These are phyloP conservation scores for Chalciporus piperatus DNA, from an alignment of 768 basidiomycete species.

Conservation along the genomic window DNA sequence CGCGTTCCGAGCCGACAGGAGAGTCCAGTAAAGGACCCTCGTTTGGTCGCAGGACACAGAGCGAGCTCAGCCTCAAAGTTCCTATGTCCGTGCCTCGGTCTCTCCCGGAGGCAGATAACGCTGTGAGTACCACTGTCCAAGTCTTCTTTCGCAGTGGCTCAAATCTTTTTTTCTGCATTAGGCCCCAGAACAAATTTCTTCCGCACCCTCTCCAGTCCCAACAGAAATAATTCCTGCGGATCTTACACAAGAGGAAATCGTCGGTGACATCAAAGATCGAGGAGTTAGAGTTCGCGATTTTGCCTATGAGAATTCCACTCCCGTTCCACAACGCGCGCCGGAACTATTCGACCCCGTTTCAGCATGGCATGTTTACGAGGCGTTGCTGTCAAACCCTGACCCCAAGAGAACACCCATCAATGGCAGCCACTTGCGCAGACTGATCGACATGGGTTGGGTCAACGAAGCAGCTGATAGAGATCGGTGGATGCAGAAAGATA, in stretches of 20 bases:
- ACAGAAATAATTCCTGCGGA: slow-evolving; percentile 34
- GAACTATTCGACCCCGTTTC: slow-evolving; percentile 33
- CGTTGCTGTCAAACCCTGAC: slow-evolving; percentile 18
- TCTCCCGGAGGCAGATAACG: slow-evolving; percentile 19
- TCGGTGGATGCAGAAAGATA: slow-evolving; percentile 27
- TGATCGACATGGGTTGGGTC: slow-evolving; percentile 31
- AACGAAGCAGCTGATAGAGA: slow-evolving; percentile 17
- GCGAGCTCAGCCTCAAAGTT: slow-evolving; percentile 16
- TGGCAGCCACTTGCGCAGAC: slow-evolving; percentile 26
- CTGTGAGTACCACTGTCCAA: slow-evolving; percentile 14
- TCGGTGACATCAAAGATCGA: slow-evolving; percentile 26
- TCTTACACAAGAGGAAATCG: slow-evolving; percentile 33
- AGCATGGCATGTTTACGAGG: slow-evolving; percentile 31
- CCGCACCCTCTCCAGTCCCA: slow-evolving; percentile 31
- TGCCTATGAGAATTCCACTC: slow-evolving; percentile 19
- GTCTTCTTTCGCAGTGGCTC: neutral
- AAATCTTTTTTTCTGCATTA: slow-evolving; percentile 5
- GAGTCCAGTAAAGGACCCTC: slow-evolving; percentile 25
- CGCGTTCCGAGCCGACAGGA: slow-evolving; percentile 21
- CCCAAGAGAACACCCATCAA: slow-evolving; percentile 18
- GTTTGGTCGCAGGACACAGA: slow-evolving; percentile 24
- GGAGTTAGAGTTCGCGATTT: slow-evolving; percentile 35
- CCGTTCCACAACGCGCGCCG: slow-evolving; percentile 15
- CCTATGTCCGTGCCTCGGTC: slow-evolving; percentile 12
- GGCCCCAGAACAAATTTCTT: slow-evolving; percentile 11